Percentiles rank a stretch among this genome's conserved stretches.
These are phyloP conservation scores for Trichothecium sympodiale DNA, from an alignment of 2,329 filamentous ascomycete genomes.

Conservation along the genomic window DNA sequence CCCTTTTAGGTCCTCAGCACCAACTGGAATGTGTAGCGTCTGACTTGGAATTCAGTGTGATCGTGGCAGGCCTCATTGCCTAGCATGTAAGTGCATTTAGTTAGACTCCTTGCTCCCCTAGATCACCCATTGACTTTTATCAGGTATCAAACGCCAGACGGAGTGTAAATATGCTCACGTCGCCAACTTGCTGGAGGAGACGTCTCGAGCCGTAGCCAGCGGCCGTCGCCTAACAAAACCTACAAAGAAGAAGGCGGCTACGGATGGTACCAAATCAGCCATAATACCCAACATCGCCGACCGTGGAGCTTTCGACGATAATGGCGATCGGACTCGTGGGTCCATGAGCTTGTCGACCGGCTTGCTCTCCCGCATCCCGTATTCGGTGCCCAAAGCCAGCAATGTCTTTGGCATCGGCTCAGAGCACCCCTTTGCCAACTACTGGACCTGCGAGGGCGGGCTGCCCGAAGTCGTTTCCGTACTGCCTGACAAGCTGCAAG, in stretches of 20 bases:
- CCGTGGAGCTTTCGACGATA: conserved; percentile 33
- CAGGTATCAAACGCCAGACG: conserved; percentile 66
- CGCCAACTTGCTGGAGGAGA: conserved; percentile 64
- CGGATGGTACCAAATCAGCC: conserved; percentile 21
- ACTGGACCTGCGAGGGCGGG: conserved; percentile 72
- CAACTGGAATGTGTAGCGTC: no score
- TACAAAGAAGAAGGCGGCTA: conserved; percentile 39
- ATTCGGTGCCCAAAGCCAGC: conserved; percentile 57
- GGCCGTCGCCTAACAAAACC: conserved; percentile 46
- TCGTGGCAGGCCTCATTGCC: conserved; percentile 56
- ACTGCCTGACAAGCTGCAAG: conserved; percentile 64
- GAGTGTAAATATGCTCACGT: conserved; percentile 66
- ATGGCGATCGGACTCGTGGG: conserved; percentile 32
- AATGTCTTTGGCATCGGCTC: conserved; percentile 75
- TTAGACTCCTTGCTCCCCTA: not conserved
- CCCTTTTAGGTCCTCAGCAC: no score
- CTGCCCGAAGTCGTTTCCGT: conserved; percentile 65
- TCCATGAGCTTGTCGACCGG: conserved; percentile 46
- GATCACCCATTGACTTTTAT: conserved; percentile 9
- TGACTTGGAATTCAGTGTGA: conserved; percentile 50
- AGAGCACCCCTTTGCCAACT: conserved; percentile 72
- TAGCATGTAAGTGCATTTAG: conserved; percentile 42
- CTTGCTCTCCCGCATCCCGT: conserved; percentile 62
- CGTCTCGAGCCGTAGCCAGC: conserved; percentile 40
- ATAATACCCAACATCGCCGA: conserved; percentile 48